Base-by-base conservation (phyloP, 2,329 filamentous ascomycete genomes). In the Trichoderma sp. region DNA sequence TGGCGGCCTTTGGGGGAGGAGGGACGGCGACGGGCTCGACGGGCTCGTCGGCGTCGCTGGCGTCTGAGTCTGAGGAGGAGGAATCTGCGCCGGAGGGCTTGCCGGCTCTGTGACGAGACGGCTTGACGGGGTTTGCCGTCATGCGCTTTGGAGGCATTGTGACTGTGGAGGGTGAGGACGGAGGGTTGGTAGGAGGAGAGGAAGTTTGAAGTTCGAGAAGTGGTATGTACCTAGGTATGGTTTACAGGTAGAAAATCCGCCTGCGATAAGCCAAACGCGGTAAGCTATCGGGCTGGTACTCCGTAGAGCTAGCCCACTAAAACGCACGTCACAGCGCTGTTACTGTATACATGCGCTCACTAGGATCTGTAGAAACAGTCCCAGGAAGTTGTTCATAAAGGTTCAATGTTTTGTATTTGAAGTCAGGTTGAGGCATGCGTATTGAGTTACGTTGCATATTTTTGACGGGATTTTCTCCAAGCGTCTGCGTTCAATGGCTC, bases 101-200 rank as follows among this genome's bases (percentile, higher is more conserved):
- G 78, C 97, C 96, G 18, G 96, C 93, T 75, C 95, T 92, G 81
- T 98, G 93, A 75, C 97, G 93, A 79, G 92, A 91, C 29, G 95
- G 94, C 83, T 92, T 92, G 75, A 93, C 86, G 4, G 94, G 95
- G 82, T 98, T 98, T 77, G 95, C 95, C 77, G 96, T 98, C 94
- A 98, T 98, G 81, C 94, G 93, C 83, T 94, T 95, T 14, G 92
- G 91, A 77, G 93, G 92, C 89, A 90, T 91, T 75, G 71, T 75
- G 60, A 56, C 5, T 56, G 50, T 24, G 50, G 50, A 11, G 16
- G 62, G 41, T 24, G 27, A 24, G 21, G n/a, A 18, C n/a, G 16
- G n/a, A 41, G 21, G 24, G 21, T 71, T 33, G n/a, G 33, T 64
- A 11, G 5, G 31, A 18, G 14, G n/a, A 16, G 33, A 24, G 38